These are phyloP conservation scores for Hypoxylon subgilvum DNA, from an alignment of 495 filamentous ascomycete genomes.

Conservation along the genomic window DNA sequence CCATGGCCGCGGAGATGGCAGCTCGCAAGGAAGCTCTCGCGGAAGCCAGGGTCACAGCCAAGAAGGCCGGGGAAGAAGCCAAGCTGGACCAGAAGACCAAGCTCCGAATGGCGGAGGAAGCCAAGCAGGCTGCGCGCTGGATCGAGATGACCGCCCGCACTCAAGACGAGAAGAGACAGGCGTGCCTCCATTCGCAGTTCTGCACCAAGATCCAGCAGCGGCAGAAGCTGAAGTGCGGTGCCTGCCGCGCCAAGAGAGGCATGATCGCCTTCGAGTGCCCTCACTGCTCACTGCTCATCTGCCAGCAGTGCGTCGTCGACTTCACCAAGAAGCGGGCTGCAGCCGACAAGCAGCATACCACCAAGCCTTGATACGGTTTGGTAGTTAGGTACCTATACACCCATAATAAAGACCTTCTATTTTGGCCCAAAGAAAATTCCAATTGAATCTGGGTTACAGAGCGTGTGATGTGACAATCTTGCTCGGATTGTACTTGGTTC, in stretches of 20 bases:
- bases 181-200: conserved; percentile 37
- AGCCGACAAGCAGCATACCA: not conserved
- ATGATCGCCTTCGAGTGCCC: conserved; percentile 40
- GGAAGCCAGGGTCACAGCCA: not conserved
- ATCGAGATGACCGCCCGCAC: conserved; percentile 8
- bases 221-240: conserved; percentile 40
- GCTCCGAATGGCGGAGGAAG: not conserved
- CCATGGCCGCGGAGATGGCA: conserved; percentile 1
- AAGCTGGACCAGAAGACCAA: not conserved
- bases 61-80: not conserved
- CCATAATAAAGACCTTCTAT: not conserved
- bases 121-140: conserved; percentile 30
- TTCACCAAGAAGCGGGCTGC: conserved; percentile 18
- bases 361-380: too few species aligned
- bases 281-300: conserved; percentile 33
- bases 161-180: conserved; percentile 13
- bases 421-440: not conserved
- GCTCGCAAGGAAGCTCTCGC: too few species aligned
- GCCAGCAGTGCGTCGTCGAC: conserved; percentile 34
- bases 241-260: conserved; percentile 35
- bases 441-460: too few species aligned
- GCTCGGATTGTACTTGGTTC: conserved; percentile 51
- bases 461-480: too few species aligned
- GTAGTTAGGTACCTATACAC: not conserved
- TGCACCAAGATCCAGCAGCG: conserved; percentile 31